Conservation (phyloP, 208 protist genomes). For the Endotrypanum monterogeii region DNA sequence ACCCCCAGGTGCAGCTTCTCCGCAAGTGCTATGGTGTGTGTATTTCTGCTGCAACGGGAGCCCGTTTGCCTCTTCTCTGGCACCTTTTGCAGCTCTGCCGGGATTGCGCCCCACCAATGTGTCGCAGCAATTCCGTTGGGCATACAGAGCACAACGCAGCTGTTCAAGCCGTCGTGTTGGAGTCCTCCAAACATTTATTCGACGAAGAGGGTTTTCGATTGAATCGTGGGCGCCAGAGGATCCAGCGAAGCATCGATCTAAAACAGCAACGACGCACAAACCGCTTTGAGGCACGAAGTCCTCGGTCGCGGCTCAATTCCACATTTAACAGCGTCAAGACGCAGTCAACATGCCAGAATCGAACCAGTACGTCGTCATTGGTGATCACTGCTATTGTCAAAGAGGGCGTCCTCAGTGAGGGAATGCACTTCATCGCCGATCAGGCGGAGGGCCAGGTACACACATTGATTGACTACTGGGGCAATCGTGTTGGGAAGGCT, state of each 20-base stretch:
- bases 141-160: slow-evolving; percentile 58
- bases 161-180: slow-evolving; percentile 82
- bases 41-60: slow-evolving; percentile 59
- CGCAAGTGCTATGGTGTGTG: slow-evolving; percentile 80
- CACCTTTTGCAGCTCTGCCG: slow-evolving; percentile 55
- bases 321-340: slow-evolving; percentile 27
- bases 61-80: slow-evolving; percentile 70
- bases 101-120: slow-evolving; percentile 41
- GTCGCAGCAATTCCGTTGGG: slow-evolving; percentile 47
- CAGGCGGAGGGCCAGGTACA: slow-evolving; percentile 82
- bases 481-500: slow-evolving; percentile 63
- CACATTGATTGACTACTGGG: slow-evolving; percentile 76
- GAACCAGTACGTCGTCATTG: slow-evolving; percentile 75
- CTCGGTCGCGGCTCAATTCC: slow-evolving; percentile 41
- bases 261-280: slow-evolving; percentile 18
- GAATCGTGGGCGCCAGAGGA: slow-evolving; percentile 41
- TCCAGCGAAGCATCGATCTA: slow-evolving; percentile 57
- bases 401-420: slow-evolving; percentile 75
- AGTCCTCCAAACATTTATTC: slow-evolving; percentile 91
- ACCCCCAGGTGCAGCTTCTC: slow-evolving; percentile 66
- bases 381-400: slow-evolving; percentile 74
- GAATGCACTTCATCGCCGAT: slow-evolving; percentile 88
- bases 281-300: slow-evolving; percentile 44
- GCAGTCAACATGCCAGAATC: slow-evolving; percentile 57
- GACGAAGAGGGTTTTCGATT: slow-evolving; percentile 86